Percentiles rank a stretch among this genome's conserved stretches.
These are phyloP conservation scores for Auricularia auricula-judae DNA, from an alignment of 768 basidiomycete species.

Conservation along the genomic window DNA sequence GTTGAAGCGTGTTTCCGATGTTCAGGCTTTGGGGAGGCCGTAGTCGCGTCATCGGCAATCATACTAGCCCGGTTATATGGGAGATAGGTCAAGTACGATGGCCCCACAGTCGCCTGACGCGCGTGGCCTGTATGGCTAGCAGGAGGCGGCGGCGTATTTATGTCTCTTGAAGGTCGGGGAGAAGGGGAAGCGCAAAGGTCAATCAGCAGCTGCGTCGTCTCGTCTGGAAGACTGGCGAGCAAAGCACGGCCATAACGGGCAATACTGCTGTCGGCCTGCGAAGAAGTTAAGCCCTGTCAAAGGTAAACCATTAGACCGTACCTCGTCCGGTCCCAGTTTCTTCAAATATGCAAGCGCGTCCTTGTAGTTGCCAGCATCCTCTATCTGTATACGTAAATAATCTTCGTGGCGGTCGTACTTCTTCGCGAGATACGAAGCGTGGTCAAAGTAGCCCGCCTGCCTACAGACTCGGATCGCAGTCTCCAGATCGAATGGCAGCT, in stretches of 20 bases:
- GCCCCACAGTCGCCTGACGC: conserved; percentile 20
- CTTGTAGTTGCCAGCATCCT: conserved; percentile 72
- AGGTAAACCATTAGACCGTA: conserved; percentile 25
- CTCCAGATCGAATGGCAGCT: conserved; percentile 92
- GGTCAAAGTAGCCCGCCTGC: conserved; percentile 92
- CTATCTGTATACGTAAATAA: conserved; percentile 86
- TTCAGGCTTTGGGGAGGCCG: conserved; percentile 2
- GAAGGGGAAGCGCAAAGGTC: conserved; percentile 67
- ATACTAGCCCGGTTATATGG: conserved; percentile 50
- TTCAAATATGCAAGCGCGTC: conserved; percentile 79
- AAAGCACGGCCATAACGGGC: conserved; percentile 82
- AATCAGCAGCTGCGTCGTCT: conserved; percentile 84
- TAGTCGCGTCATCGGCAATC: conserved; percentile 3
- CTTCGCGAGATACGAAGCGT: conserved; percentile 86
- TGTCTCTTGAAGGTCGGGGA: conserved; percentile 18
- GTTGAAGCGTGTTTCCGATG: conserved; percentile 11
- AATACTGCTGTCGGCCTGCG: conserved; percentile 77
- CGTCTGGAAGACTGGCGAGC: conserved; percentile 69
- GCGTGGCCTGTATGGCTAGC: conserved; percentile 10
- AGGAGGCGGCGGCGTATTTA: conserved; percentile 21
- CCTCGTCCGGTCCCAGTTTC: conserved; percentile 65
- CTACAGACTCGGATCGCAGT: conserved; percentile 95
- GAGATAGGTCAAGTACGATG: conserved; percentile 74
- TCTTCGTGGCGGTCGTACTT: conserved; percentile 89
- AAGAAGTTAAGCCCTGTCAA: not conserved